A percentile compares a stretch with the other conserved stretches of the same genome.
Conservation (phyloP, 2,329 filamentous ascomycete species). For the Didymella pinodella region DNA sequence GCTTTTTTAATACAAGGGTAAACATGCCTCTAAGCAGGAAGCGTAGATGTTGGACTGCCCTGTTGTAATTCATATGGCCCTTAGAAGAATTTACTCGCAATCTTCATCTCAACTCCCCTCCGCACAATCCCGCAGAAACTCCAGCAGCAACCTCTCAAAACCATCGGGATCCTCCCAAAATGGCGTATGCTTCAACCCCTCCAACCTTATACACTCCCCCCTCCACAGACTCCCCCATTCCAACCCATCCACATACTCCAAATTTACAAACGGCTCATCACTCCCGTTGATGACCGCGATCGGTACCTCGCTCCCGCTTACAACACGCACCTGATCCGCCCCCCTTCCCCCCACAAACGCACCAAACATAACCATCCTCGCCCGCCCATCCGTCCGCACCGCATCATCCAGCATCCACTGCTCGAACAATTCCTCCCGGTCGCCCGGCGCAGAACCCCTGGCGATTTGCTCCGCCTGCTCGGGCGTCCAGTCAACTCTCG, state of each 20-base stretch:
- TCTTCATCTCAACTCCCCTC: not conserved
- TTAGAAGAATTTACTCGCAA: too few species aligned
- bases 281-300: not conserved
- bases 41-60: too few species aligned
- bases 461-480: not conserved
- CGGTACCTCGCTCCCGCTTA: not conserved
- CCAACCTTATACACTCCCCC: not conserved
- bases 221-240: not conserved
- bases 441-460: not conserved
- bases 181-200: not conserved
- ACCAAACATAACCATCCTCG: not conserved
- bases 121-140: not conserved
- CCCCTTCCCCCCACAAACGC: not conserved
- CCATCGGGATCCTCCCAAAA: not conserved
- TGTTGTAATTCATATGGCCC: too few species aligned
- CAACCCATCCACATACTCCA: not conserved
- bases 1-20: too few species aligned
- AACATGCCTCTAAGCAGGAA: too few species aligned
- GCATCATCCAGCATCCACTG: not conserved
- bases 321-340: not conserved
- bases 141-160: not conserved
- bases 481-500: not conserved
- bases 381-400: not conserved
- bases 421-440: not conserved
- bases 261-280: not conserved